phyloP scores from a whole-genome alignment of 805 yeast genomes.

The Candida alai region DNA sequence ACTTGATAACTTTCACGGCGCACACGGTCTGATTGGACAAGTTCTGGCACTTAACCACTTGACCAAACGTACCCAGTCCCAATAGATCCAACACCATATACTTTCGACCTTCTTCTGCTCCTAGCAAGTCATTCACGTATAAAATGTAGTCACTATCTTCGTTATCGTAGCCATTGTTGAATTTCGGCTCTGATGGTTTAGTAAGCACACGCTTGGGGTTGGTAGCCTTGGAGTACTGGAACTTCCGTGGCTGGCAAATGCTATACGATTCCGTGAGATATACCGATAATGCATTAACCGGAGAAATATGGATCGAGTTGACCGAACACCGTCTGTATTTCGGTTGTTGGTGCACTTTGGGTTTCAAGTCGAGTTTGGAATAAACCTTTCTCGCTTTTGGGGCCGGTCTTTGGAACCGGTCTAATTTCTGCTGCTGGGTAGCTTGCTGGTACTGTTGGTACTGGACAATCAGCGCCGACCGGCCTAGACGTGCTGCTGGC shows the following conservation, averaged over 20 bases:
- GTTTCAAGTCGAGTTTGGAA: constrained; percentile 52
- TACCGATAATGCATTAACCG: constrained; percentile 74
- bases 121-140: constrained; percentile 90
- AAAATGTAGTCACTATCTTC: constrained; percentile 85
- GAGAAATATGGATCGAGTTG: constrained; percentile 65
- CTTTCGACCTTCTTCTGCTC: constrained; percentile 78
- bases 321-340: constrained; percentile 68
- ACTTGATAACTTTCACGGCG: constrained; percentile 92
- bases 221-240: constrained; percentile 75
- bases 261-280: constrained; percentile 76
- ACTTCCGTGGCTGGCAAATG: constrained; percentile 73
- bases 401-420: constrained; percentile 25
- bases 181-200: constrained; percentile 81
- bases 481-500: constrained; percentile 14
- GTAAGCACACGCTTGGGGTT: constrained; percentile 92
- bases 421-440: constrained; percentile 20
- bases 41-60: constrained; percentile 91
- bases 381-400: constrained; percentile 48
- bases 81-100: constrained; percentile 85
- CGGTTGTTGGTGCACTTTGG: constrained; percentile 57
- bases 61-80: constrained; percentile 98
- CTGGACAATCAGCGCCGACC: constrained; percentile 32
- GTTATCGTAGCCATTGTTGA: constrained; percentile 83
- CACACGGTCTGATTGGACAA: constrained; percentile 77
- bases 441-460: constrained; percentile 31